Base-by-base conservation (phyloP, 352 stramenopile species). In the Globisporangium sylvaticum region DNA sequence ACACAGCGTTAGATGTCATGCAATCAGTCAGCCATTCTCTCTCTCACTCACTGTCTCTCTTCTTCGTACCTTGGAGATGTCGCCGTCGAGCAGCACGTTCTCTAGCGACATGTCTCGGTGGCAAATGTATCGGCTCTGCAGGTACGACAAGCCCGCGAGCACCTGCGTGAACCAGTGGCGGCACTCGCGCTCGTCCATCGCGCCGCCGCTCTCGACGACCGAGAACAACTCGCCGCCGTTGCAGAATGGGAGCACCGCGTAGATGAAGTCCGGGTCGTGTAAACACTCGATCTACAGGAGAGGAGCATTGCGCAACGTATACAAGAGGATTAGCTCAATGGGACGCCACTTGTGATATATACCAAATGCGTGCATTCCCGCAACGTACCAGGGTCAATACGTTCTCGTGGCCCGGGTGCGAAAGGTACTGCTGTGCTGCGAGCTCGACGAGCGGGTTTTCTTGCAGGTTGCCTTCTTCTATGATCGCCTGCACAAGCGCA, bases 61-160 rank as follows among this genome's bases (percentile, higher is more conserved):
- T 18, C 2, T 9, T 50, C 42, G 22, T 73, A 95, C 87, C 79
- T 93, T 95, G 61, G 87, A 92, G 4, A 83, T 87, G 64, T 92
- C 78, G 64, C 85, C 85, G 63, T 95, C 85, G 48, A 95, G 82
- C 27, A 95, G 66, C 20, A 95, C 85, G 64, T 95, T 95, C 73
- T 95, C 87, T 62, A 95, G 66, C 63, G 87, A 95, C 84, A 95
- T 95, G 72, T 95, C 87, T 55, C 87, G 87, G 70, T 95, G 87
- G 70, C 84, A 93, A 77, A 92, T 94, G 74, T 88, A 93, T 63
- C 78, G 81, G 55, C 83, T 92, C 67, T 95, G 87, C 44, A 95
- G 57, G 64, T 91, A 95, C 14, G 87, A 93, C 34, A 95, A 65
- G 0, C 87, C 87, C 3, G 83, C 80, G 6, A 95, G 71, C 34